Evolutionary conservation across 495 filamentous ascomycete species (phyloP).

Genomic region (Xylaria curta): DNA sequence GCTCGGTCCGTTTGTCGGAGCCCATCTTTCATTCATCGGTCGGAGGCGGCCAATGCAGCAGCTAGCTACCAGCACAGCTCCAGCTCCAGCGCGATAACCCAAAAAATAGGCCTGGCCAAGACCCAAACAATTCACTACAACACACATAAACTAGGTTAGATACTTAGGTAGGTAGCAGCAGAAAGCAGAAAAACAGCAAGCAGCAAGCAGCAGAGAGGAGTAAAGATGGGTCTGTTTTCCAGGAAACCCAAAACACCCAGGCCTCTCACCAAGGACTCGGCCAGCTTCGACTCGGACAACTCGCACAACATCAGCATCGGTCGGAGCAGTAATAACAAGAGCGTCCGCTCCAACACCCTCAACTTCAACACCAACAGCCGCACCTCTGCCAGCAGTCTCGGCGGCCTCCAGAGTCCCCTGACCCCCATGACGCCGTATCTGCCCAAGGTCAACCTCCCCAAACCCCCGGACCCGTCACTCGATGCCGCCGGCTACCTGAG

Average conservation of each 20-base stretch:
- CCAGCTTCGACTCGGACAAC: constrained; percentile 45
- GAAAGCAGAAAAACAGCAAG: not conserved
- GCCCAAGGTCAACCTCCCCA: constrained; percentile 72
- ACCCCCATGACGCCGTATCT: constrained; percentile 48
- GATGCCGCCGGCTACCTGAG: constrained; percentile 93
- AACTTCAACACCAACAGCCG: constrained; percentile 33
- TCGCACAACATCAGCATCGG: constrained; percentile 39
- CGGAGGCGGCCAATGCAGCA: constrained; percentile 23
- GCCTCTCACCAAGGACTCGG: constrained; percentile 44
- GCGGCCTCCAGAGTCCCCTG: constrained; percentile 45
- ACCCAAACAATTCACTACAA: not conserved
- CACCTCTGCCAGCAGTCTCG: constrained; percentile 48
- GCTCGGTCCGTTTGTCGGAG: constrained; percentile 24
- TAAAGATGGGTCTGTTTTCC: constrained; percentile 58
- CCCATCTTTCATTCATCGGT: constrained; percentile 14
- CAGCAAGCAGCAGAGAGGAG: not conserved
- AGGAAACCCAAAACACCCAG: constrained; percentile 55
- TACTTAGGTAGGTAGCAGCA: constrained; percentile 12
- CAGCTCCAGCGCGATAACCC: not conserved
- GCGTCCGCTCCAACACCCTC: constrained; percentile 30
- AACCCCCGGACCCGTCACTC: constrained; percentile 84
- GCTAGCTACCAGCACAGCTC: not conserved
- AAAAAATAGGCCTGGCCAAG: not conserved
- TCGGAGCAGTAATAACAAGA: constrained; percentile 35
- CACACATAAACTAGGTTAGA: not conserved